Evolutionary conservation across 177 flowering plant genomes (phyloP).

Genomic region (Telopea speciosissima): DNA sequence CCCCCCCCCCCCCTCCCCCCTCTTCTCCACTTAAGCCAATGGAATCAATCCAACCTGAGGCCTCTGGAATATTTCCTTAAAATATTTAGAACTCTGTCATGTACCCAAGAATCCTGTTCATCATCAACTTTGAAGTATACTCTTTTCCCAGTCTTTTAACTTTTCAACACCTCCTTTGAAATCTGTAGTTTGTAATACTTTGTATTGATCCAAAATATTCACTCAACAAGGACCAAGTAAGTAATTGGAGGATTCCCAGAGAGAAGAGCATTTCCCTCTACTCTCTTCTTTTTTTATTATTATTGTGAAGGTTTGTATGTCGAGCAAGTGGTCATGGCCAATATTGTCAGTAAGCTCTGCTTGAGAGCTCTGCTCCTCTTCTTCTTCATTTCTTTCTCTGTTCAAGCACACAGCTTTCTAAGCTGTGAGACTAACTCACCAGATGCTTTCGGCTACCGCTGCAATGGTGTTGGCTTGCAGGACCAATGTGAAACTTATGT

Average conservation of each 20-base stretch:
- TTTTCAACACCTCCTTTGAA: background rate
- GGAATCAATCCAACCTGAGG: slow-evolving; percentile 23
- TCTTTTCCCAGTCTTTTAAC: background rate
- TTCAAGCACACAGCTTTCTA: slow-evolving; percentile 26
- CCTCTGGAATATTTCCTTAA: slow-evolving; percentile 5
- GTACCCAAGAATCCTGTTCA: slow-evolving; percentile 38
- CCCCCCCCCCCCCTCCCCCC: no score
- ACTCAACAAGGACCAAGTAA: slow-evolving; percentile 1
- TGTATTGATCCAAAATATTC: slow-evolving; percentile 39
- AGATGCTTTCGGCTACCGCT: slow-evolving; percentile 34
- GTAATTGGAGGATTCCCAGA: background rate
- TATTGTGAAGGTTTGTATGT: background rate
- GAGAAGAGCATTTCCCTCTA: background rate
- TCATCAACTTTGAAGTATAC: slow-evolving; percentile 2
- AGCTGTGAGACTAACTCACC: slow-evolving; percentile 36
- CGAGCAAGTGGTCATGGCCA: slow-evolving; percentile 24
- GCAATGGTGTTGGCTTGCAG: slow-evolving; percentile 20
- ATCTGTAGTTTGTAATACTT: no score
- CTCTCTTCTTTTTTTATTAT: background rate
- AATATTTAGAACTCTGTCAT: slow-evolving; percentile 9
- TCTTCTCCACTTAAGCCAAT: slow-evolving; percentile 8
- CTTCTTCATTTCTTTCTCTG: slow-evolving; percentile 19
- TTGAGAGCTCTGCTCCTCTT: slow-evolving; percentile 25
- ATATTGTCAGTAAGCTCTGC: slow-evolving; percentile 18
- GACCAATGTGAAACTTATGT: slow-evolving; percentile 50